Evolutionary conservation across 345 rosid genomes (phyloP).

Genomic region (Salix suchowensis): DNA sequence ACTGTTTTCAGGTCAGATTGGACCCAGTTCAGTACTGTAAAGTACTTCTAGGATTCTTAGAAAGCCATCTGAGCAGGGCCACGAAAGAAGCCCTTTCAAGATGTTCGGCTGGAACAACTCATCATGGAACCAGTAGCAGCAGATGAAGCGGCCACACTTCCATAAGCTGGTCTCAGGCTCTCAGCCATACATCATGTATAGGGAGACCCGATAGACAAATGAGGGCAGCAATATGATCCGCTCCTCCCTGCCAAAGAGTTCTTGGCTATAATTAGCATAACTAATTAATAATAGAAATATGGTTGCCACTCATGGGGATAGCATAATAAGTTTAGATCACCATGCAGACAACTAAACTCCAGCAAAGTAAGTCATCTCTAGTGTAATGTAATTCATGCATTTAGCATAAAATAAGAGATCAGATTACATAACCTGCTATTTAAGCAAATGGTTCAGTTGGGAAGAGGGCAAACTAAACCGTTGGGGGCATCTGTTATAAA

Average conservation of each 20-base stretch:
- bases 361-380: background rate
- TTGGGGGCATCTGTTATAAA: slow-evolving; percentile 26
- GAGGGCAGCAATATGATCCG: background rate
- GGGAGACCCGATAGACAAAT: background rate
- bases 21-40: background rate
- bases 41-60: background rate
- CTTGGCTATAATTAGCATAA: background rate
- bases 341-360: background rate
- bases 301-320: background rate
- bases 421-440: slow-evolving; percentile 23
- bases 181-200: background rate
- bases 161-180: background rate
- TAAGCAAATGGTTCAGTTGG: slow-evolving; percentile 18
- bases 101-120: background rate
- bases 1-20: background rate
- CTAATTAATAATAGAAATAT: background rate
- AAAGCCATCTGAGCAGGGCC: background rate
- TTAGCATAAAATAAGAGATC: slow-evolving; percentile 16
- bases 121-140: background rate
- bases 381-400: slow-evolving; percentile 6
- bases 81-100: background rate
- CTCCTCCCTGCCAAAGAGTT: background rate
- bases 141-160: background rate
- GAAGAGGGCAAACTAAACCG: slow-evolving; percentile 14
- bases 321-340: background rate